Base-by-base conservation (phyloP, 352 stramenopile species). In the Pythium utonaiense region DNA sequence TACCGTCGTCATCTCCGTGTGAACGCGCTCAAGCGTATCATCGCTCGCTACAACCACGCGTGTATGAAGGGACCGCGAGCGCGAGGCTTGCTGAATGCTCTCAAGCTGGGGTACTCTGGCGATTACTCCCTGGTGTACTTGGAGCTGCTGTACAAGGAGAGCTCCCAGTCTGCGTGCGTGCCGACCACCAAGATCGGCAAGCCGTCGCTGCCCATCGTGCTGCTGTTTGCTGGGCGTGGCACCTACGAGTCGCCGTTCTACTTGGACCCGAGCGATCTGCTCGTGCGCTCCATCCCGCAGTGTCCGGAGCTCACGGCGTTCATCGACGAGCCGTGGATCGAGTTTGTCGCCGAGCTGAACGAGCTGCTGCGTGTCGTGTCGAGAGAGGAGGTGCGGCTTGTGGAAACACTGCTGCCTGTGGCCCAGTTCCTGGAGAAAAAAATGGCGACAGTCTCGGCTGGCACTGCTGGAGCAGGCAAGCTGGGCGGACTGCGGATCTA, bases 101-200 rank as follows among this genome's bases (percentile, higher is more conserved):
- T 93, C 21, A 91, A 91, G 41, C 63, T 93, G 4, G 84, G 84
- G 22, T 93, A 91, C 48, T 85, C 76, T 5, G 75, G 73, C 9
- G 84, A 93, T 62, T 91, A 91, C 59, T 90, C 84, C 34, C 70
- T 93, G 25, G 80, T 90, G 9, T 91, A 93, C 48, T 64, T 93
- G 1, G 84, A 93, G 44, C 50, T 93, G 19, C 55, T 93, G 22
- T 78, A 89, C 66, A 88, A 87, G 34, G 84, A 91, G 60, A 90
- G 80, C 49, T 78, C 69, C 1, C 70, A 84, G 57, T 89, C 80
- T 6, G 77, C 78, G 16, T 91, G 81, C 27, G 77, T 91, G 12
- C 84, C 84, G 3, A 86, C 78, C 1, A 88, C 74, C 8, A 80
- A 83, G 36, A 83, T 93, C 22, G 81, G 81, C 33, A 88, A 89